Evolutionary conservation across 2,329 filamentous ascomycete genomes (phyloP), one percentile per base, ranked within the genome.

Genomic region (Neopestalotiopsis clavispora): DNA sequence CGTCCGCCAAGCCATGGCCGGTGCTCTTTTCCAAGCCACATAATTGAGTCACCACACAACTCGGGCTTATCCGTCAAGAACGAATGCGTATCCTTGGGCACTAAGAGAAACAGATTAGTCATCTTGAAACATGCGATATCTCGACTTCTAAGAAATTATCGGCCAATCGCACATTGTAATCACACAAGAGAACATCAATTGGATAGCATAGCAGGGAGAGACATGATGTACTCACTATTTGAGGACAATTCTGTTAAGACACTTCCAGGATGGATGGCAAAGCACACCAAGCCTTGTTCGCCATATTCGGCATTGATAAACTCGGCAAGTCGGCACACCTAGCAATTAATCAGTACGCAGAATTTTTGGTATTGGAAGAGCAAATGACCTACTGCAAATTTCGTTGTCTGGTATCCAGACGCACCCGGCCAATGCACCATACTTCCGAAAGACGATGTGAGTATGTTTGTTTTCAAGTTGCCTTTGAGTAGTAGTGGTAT

Each of bases 401-500:
- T 87, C 63, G 78, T 76, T 3, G 78, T 77, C 72, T 85, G 83
- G 72, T 88, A 88, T 0, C 79, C 79, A 10, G 82, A 84, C 0
- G 77, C 81, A 1, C 79, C 79, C 0, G 75, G 75, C 0, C 56
- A 65, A 6, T 77, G 69, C 6, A 74, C 58, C 23, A 81, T 75
- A 1, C 80, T 84, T 1, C 82, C 84, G 34, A 77, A 75, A 67
- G 81, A 84, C 34, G 78, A 74, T 4, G 83, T 70, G 57, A 79
- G 78, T 69, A 87, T 77, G 67, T 85, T 77, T 1, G 80, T 84
- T 72, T 82, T 83, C 57, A 76, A 68, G 23, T 78, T 69, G 57
- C 72, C 67, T 67, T 72, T 70, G 58, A 77, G 71, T 20, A 78
- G 70, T 23, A 78, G 65, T 17, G 75, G 75, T 28, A 74, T 72